A percentile compares a stretch with the other conserved stretches of the same genome.
Conservation (phyloP, 2,329 filamentous ascomycete genomes). For the Passalora sequoiae region DNA sequence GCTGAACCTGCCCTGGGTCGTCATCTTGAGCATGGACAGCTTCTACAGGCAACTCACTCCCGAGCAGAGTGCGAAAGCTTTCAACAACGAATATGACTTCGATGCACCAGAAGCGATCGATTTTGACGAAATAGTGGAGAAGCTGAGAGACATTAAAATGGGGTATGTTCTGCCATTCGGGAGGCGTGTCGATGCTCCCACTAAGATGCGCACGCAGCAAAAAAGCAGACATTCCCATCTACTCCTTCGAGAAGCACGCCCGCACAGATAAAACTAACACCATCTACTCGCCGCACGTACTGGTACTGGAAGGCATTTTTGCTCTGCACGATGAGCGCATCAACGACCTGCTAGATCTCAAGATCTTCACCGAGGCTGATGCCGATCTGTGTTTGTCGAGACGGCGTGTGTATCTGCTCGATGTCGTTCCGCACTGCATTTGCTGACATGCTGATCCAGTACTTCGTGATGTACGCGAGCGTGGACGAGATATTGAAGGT, state of each 20-base stretch:
- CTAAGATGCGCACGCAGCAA: conserved; percentile 51
- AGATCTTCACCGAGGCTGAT: conserved; percentile 97
- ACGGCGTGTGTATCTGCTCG: conserved; percentile 67
- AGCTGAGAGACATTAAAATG: conserved; percentile 76
- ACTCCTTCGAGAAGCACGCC: conserved; percentile 90
- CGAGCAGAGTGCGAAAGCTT: conserved; percentile 74
- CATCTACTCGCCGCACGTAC: conserved; percentile 92
- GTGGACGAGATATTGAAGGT: conserved; percentile 86
- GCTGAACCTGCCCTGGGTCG: conserved; percentile 93
- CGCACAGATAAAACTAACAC: conserved; percentile 73
- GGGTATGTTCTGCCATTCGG: conserved; percentile 55
- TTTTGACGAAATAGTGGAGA: conserved; percentile 80
- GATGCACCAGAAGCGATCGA: conserved; percentile 92
- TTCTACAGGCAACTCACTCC: conserved; percentile 88
- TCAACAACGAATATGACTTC: conserved; percentile 91
- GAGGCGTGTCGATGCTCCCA: background rate
- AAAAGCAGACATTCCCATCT: conserved; percentile 85
- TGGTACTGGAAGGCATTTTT: conserved; percentile 94
- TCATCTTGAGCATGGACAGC: conserved; percentile 96
- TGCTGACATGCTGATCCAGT: conserved; percentile 47
- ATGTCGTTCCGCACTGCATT: conserved; percentile 53
- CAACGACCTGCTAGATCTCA: conserved; percentile 82
- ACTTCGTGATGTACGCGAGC: conserved; percentile 79
- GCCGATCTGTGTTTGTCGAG: conserved; percentile 87
- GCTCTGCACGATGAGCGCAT: conserved; percentile 85